phyloP scores from a whole-genome alignment of 2,329 filamentous ascomycete species.

The Lasiodiplodia sp. region DNA sequence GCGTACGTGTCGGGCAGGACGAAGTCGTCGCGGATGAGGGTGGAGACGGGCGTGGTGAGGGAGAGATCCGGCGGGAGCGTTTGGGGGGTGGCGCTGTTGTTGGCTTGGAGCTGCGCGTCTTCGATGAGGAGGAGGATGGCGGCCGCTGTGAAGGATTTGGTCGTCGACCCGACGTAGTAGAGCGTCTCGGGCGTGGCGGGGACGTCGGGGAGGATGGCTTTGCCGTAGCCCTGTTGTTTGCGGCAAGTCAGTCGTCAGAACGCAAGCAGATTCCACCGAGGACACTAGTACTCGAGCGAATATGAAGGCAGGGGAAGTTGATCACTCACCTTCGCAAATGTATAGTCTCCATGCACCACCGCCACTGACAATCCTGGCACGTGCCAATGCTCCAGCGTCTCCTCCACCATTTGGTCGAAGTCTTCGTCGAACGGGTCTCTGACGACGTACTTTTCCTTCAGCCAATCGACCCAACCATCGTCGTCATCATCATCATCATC shows the following conservation, averaged over 20 bases:
- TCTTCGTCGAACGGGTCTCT: conserved; percentile 20
- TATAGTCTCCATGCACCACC: conserved; percentile 55
- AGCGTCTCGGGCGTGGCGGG: conserved; percentile 38
- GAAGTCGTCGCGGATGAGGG: conserved; percentile 46
- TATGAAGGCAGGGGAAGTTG: too few relatives aligned
- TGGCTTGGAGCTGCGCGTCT: conserved; percentile 28
- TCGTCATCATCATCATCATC: neutral
- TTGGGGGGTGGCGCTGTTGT: neutral
- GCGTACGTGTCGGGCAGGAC: conserved; percentile 42
- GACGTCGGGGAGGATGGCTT: conserved; percentile 32
- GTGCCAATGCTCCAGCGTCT: conserved; percentile 51
- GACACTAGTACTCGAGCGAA: too few relatives aligned
- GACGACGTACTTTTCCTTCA: conserved; percentile 5
- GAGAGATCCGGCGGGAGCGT: conserved; percentile 33
- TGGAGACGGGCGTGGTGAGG: conserved; percentile 47
- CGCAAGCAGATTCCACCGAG: neutral
- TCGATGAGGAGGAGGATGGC: conserved; percentile 38
- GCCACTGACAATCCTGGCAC: conserved; percentile 60
- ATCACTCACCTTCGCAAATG: conserved; percentile 44
- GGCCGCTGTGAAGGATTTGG: conserved; percentile 43
- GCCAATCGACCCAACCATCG: neutral
- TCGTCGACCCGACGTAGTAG: conserved; percentile 40
- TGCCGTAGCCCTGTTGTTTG: conserved; percentile 33
- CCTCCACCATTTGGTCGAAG: conserved; percentile 37
- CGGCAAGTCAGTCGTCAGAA: neutral